A percentile compares a stretch with the other conserved stretches of the same genome.
Evolutionary conservation across 73 alveolate species (phyloP).

Genomic region (Paramecium sexaurelia): DNA sequence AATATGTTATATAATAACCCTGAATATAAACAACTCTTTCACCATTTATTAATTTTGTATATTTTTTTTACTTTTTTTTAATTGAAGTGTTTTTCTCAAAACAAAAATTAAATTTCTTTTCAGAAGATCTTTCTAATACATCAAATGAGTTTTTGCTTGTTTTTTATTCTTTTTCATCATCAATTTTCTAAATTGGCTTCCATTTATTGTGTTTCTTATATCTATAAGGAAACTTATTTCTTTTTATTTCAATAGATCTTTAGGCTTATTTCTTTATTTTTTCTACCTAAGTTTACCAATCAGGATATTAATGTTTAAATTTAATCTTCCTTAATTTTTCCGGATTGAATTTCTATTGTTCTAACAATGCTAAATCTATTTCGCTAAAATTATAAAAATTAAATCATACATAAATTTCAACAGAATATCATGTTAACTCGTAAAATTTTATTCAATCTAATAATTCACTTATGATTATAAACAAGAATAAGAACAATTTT

Average conservation of each 20-base stretch:
- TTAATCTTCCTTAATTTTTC: background rate
- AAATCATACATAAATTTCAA: background rate
- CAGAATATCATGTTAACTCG: background rate
- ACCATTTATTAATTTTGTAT: background rate
- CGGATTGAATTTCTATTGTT: background rate
- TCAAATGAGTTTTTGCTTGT: background rate
- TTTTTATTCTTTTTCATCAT: background rate
- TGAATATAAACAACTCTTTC: background rate
- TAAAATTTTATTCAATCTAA: background rate
- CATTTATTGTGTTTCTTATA: background rate
- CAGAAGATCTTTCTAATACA: background rate
- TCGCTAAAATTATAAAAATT: background rate
- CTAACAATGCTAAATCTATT: background rate
- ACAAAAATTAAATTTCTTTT: background rate
- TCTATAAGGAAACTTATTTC: background rate
- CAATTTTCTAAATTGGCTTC: background rate
- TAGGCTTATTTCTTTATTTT: background rate
- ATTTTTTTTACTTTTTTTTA: background rate
- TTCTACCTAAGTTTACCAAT: background rate
- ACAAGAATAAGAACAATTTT: background rate
- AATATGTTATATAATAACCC: background rate
- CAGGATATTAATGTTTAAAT: background rate
- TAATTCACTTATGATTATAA: background rate
- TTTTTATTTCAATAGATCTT: background rate
- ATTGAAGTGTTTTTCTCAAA: background rate